Conservation (phyloP, 1,139 yeast species). For the Candida tropicalis region DNA sequence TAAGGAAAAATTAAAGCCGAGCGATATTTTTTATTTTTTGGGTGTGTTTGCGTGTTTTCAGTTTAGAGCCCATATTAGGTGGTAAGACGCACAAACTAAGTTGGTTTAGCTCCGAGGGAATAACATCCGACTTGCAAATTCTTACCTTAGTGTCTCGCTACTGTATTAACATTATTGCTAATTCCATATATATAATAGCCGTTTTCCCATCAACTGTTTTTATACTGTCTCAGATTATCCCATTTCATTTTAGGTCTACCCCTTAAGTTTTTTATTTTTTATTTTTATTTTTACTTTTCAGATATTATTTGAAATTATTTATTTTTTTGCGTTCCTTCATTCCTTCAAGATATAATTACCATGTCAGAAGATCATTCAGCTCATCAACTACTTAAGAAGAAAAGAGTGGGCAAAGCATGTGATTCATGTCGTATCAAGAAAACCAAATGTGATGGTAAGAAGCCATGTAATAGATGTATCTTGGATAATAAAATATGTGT, state of each 20-base stretch:
- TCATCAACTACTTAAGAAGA: constrained; percentile 44
- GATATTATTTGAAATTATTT: no score
- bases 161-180: no score
- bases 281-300: no score
- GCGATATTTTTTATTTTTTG: background rate
- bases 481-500: constrained; percentile 76
- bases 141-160: no score
- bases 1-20: background rate
- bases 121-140: no score
- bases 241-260: no score
- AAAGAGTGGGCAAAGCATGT: constrained; percentile 80
- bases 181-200: background rate
- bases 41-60: background rate
- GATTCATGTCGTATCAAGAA: constrained; percentile 77
- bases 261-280: no score
- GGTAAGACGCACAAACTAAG: no score
- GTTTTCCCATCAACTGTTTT: no score
- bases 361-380: constrained; percentile 11
- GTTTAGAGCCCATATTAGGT: no score
- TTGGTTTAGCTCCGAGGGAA: constrained; percentile 4
- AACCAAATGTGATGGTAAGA: constrained; percentile 76
- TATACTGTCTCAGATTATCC: no score
- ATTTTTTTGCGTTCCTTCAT: no score
- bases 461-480: constrained; percentile 72
- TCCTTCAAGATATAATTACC: background rate